phyloP scores from a whole-genome alignment of 2,329 filamentous ascomycete species.

The Phaeosphaeria sp. region DNA sequence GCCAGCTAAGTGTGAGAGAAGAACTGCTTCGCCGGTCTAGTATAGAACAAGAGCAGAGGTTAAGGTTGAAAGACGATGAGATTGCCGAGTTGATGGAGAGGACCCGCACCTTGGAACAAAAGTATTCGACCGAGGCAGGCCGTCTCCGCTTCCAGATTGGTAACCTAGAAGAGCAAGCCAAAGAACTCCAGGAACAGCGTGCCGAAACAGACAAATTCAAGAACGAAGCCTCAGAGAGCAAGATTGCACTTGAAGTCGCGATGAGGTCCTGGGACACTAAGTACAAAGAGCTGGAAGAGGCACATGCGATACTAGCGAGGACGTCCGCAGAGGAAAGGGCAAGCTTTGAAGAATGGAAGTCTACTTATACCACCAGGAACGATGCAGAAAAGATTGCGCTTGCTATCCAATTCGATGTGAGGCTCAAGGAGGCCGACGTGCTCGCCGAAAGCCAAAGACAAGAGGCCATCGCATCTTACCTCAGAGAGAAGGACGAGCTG shows the following conservation, averaged over 20 bases:
- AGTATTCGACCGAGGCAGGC: constrained; percentile 58
- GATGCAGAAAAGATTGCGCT: constrained; percentile 49
- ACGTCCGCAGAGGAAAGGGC: constrained; percentile 45
- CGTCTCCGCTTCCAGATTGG: constrained; percentile 59
- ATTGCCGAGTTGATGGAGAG: constrained; percentile 60
- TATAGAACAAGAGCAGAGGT: constrained; percentile 57
- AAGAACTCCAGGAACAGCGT: constrained; percentile 57
- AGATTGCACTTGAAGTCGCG: constrained; percentile 37
- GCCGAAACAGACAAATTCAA: constrained; percentile 53
- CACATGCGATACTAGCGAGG: constrained; percentile 47
- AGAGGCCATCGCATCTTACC: constrained; percentile 48
- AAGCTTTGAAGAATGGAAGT: constrained; percentile 54
- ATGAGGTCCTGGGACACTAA: constrained; percentile 50
- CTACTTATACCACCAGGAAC: constrained; percentile 40
- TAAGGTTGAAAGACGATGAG: constrained; percentile 60
- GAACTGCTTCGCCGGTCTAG: constrained; percentile 57
- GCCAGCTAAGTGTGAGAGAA: constrained; percentile 57
- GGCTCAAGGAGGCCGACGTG: constrained; percentile 55
- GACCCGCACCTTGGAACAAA: constrained; percentile 56
- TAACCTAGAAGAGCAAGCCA: constrained; percentile 59
- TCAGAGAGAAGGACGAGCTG: constrained; percentile 44
- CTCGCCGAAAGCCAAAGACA: constrained; percentile 57
- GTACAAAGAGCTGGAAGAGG: constrained; percentile 53
- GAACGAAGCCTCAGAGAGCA: constrained; percentile 42
- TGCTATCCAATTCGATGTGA: constrained; percentile 49